phyloP scores from a whole-genome alignment of 257 asterid species.

The Nemophila menziesii region DNA sequence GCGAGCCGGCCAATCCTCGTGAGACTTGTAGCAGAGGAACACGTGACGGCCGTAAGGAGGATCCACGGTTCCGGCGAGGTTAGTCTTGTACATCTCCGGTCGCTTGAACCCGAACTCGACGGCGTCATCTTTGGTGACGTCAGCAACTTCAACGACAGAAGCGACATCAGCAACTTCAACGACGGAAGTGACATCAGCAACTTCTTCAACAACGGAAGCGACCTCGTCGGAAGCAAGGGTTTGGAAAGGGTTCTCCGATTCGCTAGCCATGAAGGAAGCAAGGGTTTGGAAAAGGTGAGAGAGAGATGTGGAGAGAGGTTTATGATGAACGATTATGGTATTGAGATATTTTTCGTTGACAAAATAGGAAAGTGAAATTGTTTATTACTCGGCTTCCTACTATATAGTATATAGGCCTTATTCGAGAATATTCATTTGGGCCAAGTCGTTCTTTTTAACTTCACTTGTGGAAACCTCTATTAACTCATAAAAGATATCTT shows the following conservation, averaged over 20 bases:
- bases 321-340: too few relatives aligned
- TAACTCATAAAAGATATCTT: too few relatives aligned
- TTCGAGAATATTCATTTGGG: too few relatives aligned
- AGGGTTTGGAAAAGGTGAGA: background rate
- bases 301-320: background rate
- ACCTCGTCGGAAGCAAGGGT: too few relatives aligned
- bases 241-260: background rate
- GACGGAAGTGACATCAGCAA: slow-evolving; percentile 1
- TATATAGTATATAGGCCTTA: too few relatives aligned
- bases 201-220: background rate
- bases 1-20: slow-evolving; percentile 70
- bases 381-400: too few relatives aligned
- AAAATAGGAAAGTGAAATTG: background rate
- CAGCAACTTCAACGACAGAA: slow-evolving; percentile 3
- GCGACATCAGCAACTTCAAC: slow-evolving; percentile 4
- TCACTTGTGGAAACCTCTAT: too few relatives aligned
- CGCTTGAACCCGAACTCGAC: slow-evolving; percentile 69
- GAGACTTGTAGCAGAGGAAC: slow-evolving; percentile 85
- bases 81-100: slow-evolving; percentile 52
- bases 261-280: background rate
- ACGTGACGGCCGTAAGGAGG: slow-evolving; percentile 70
- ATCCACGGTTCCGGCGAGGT: slow-evolving; percentile 56
- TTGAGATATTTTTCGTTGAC: background rate
- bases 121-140: slow-evolving; percentile 19
- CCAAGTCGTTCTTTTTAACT: too few relatives aligned